Evolutionary conservation across 495 filamentous ascomycete species (phyloP).

Genomic region (Thermochaetoides thermophila): DNA sequence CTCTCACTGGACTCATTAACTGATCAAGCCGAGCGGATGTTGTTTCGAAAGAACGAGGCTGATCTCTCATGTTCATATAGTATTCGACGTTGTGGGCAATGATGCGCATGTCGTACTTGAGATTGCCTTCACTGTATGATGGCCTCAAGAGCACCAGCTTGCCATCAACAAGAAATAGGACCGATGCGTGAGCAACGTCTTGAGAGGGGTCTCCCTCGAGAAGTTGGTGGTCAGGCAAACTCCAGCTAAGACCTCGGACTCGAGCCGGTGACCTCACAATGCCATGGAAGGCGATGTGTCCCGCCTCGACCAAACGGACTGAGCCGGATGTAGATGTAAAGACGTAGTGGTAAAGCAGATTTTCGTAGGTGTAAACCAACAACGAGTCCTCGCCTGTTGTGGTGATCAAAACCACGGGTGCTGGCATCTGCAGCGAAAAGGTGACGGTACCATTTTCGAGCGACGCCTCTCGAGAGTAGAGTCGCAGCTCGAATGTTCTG

Average conservation of each 20-base stretch:
- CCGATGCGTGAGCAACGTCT: slow-evolving; percentile 86
- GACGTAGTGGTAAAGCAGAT: slow-evolving; percentile 87
- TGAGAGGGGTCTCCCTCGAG: slow-evolving; percentile 87
- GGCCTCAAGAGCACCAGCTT: slow-evolving; percentile 90
- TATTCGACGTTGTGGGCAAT: slow-evolving; percentile 93
- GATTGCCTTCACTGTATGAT: slow-evolving; percentile 53
- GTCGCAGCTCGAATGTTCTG: slow-evolving; percentile 69
- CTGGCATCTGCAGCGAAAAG: slow-evolving; percentile 59
- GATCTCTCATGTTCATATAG: slow-evolving; percentile 82
- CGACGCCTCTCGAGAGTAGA: slow-evolving; percentile 76
- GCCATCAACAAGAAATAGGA: slow-evolving; percentile 88
- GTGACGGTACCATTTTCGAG: slow-evolving; percentile 60
- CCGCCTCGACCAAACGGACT: slow-evolving; percentile 75
- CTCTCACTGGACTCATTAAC: slow-evolving; percentile 19
- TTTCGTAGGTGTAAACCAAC: slow-evolving; percentile 92
- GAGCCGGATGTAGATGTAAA: slow-evolving; percentile 53
- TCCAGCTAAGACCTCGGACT: slow-evolving; percentile 90
- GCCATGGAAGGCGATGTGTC: slow-evolving; percentile 91
- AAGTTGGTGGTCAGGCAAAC: slow-evolving; percentile 81
- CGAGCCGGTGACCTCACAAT: slow-evolving; percentile 87
- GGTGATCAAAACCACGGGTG: slow-evolving; percentile 74
- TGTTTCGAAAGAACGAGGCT: slow-evolving; percentile 33
- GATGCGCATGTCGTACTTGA: slow-evolving; percentile 97
- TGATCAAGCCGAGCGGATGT: slow-evolving; percentile 9
- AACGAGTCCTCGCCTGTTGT: slow-evolving; percentile 86